Evolutionary conservation across 352 stramenopile genomes (phyloP), one percentile per base, ranked within the genome.

Genomic region (Phytophthora pinifolia): DNA sequence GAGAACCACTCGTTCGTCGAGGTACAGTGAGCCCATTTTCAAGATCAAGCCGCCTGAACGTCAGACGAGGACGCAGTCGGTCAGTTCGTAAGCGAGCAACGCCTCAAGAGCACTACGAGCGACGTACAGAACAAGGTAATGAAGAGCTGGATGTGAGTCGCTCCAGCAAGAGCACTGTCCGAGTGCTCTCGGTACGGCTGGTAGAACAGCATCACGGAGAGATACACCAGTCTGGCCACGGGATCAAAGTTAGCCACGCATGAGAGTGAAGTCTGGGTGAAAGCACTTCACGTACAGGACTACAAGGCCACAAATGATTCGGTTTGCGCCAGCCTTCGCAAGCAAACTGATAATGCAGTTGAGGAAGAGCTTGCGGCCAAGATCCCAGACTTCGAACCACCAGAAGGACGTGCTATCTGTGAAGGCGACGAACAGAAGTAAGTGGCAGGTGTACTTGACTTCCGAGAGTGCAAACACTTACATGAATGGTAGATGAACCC

Each of bases 401-500:
- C 79, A 92, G 44, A 88, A 92, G 4, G 56, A 15, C 2, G 67
- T 63, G 29, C 67, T 62, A 54, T 92, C 81, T 91, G 17, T 27
- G 9, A 4, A 46, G n/a, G 15, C 5, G 7, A 22, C 13, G 25
- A 18, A 13, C n/a, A 49, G 7, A 30, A 1, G 6, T 27, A 42
- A 18, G 7, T 30, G 14, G 20, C 10, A 15, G 14, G 3, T 14
- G 9, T n/a, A n/a, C n/a, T n/a, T n/a, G n/a, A n/a, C n/a, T n/a
- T n/a, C 20, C 20, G 20, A 25, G 20, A 25, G 20, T 25, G 20
- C n/a, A 30, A 36, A 12, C 3, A 70, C 76, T 17, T 56, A 89
- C 81, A 92, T 12, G 81, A 86, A 53, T 84, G 59, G 42, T 89
- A 92, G 46, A 92, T 89, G 51, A 92, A 92, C 1, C 79, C 81